phyloP scores from a whole-genome alignment of 1,139 yeast genomes.

The Scheffersomyces parashehatae region DNA sequence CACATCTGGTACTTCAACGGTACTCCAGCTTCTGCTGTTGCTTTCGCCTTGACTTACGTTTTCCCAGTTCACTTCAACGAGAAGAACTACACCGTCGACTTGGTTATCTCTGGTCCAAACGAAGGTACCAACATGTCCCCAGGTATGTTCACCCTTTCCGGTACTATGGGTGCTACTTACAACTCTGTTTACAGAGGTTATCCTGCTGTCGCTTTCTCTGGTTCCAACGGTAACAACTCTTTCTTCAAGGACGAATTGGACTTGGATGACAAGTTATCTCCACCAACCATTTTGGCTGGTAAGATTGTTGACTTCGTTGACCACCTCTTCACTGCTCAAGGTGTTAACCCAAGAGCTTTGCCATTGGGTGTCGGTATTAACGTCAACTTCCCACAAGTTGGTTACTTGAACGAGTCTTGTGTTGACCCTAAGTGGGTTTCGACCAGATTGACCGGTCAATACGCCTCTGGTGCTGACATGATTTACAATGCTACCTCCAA shows the following conservation, averaged over 20 bases:
- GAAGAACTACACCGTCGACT: conserved; percentile 34
- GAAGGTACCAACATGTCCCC: conserved; percentile 47
- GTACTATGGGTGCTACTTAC: conserved; percentile 50
- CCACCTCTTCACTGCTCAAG: conserved; percentile 33
- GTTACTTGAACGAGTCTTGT: conserved; percentile 34
- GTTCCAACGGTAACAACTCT: conserved; percentile 44
- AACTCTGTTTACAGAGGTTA: conserved; percentile 42
- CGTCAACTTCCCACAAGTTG: conserved; percentile 50
- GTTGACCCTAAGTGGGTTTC: conserved; percentile 37
- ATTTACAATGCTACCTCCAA: conserved; percentile 33
- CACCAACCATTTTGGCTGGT: conserved; percentile 44
- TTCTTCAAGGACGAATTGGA: conserved; percentile 40
- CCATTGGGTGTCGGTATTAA: conserved; percentile 49
- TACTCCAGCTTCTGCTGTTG: conserved; percentile 47
- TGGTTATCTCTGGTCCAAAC: conserved; percentile 50
- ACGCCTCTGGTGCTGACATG: conserved; percentile 29
- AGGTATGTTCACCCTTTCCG: conserved; percentile 42
- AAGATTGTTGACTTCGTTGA: conserved; percentile 40
- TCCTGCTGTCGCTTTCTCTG: conserved; percentile 49
- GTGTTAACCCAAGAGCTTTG: conserved; percentile 30
- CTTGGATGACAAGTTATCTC: conserved; percentile 31
- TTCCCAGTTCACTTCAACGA: conserved; percentile 35
- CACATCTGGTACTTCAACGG: conserved; percentile 53
- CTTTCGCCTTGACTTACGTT: conserved; percentile 44
- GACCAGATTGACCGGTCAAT: conserved; percentile 41